A percentile compares a stretch with the other conserved stretches of the same genome.
Conservation (phyloP, 225 moss, liverwort and hornwort species). For the Lunularia cruciata region DNA sequence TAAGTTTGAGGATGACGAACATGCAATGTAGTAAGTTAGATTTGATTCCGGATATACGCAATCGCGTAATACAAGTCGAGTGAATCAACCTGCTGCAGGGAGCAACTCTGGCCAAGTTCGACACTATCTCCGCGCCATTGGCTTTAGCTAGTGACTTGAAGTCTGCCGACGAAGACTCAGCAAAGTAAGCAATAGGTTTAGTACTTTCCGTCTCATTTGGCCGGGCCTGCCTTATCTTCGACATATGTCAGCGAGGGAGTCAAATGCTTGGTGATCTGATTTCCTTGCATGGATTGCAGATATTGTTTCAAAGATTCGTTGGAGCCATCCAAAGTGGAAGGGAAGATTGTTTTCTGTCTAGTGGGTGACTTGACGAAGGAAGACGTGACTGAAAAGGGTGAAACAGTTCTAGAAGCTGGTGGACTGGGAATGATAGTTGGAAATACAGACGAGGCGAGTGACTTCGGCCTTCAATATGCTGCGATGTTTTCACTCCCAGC, state of each 20-base stretch:
- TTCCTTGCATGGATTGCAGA: too few relatives aligned
- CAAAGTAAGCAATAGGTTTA: conserved; percentile 5
- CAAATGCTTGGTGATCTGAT: too few relatives aligned
- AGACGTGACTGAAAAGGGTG: neutral
- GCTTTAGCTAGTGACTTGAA: neutral
- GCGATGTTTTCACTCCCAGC: neutral
- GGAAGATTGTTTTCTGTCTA: conserved; percentile 22
- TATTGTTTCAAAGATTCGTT: conserved; percentile 9
- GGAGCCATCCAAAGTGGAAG: conserved; percentile 5
- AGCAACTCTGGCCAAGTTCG: neutral
- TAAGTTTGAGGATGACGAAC: too few relatives aligned
- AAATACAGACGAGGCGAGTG: neutral
- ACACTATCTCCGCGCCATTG: conserved; percentile 1
- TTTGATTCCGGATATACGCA: too few relatives aligned
- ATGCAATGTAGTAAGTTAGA: too few relatives aligned
- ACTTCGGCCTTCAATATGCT: neutral
- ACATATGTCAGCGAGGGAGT: too few relatives aligned
- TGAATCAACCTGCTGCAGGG: too few relatives aligned
- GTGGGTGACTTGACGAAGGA: neutral
- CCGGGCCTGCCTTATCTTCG: too few relatives aligned
- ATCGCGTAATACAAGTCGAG: too few relatives aligned
- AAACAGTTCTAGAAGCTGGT: conserved; percentile 1
- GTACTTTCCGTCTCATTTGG: too few relatives aligned
- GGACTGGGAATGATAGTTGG: conserved; percentile 22
- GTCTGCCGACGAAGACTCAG: neutral